These are phyloP conservation scores for Ambrosia artemisiifolia DNA, from an alignment of 129 eudicot species.

Conservation along the genomic window DNA sequence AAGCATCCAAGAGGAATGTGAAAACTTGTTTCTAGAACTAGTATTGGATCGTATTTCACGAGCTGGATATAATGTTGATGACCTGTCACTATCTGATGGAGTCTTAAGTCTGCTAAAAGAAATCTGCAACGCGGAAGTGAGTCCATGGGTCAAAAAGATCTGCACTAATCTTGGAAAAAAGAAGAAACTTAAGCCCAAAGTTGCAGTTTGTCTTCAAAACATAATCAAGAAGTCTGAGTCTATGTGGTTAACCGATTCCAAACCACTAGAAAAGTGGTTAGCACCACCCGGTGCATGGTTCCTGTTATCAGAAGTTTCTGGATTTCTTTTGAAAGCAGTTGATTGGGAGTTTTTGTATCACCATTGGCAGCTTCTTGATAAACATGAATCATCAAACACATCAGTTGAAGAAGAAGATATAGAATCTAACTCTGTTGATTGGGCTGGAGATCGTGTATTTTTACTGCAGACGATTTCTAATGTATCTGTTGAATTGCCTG, in stretches of 20 bases:
- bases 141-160: slow-evolving; percentile 91
- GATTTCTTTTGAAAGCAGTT: slow-evolving; percentile 65
- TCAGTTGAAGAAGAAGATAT: slow-evolving; percentile 27
- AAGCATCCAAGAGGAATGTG: slow-evolving; percentile 96
- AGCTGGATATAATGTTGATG: slow-evolving; percentile 42
- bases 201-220: slow-evolving; percentile 68
- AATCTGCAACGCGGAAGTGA: slow-evolving; percentile 70
- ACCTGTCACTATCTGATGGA: slow-evolving; percentile 47
- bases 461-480: slow-evolving; percentile 88
- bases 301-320: slow-evolving; percentile 79
- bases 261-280: slow-evolving; percentile 83
- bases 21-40: slow-evolving; percentile 82
- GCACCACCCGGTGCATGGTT: slow-evolving; percentile 97
- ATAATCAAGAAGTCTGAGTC: slow-evolving; percentile 74
- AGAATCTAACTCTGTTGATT: slow-evolving; percentile 59
- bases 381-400: slow-evolving; percentile 35
- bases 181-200: slow-evolving; percentile 61
- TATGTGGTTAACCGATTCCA: slow-evolving; percentile 55
- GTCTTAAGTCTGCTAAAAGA: slow-evolving; percentile 60
- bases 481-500: slow-evolving; percentile 85
- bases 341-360: slow-evolving; percentile 93
- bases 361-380: slow-evolving; percentile 93
- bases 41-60: slow-evolving; percentile 67
- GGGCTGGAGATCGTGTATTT: slow-evolving; percentile 91
- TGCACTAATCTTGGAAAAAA: slow-evolving; percentile 85